Percentiles rank a stretch among this genome's conserved stretches.
Evolutionary conservation across 179 eudicot genomes (phyloP).

Genomic region (Patellifolia procumbens): DNA sequence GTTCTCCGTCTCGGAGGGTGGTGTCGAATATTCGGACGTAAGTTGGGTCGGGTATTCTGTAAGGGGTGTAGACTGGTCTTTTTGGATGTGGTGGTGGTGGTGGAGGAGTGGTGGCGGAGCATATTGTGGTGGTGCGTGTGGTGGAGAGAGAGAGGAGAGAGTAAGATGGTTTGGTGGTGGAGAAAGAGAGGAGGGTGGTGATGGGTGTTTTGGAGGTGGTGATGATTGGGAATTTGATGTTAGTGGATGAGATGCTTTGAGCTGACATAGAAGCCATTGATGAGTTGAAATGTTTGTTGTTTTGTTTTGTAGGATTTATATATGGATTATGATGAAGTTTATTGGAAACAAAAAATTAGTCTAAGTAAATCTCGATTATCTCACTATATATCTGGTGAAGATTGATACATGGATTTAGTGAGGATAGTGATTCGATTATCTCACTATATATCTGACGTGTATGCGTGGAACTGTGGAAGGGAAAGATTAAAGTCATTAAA

Average conservation of each 20-base stretch:
- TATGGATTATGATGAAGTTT: no score
- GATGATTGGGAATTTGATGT: neutral
- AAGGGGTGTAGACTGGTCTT: conserved; percentile 72
- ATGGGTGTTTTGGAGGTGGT: conserved; percentile 13
- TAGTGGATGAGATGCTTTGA: neutral
- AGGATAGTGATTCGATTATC: no score
- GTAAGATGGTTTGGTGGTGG: conserved; percentile 20
- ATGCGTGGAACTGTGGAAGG: no score
- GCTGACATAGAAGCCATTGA: conserved; percentile 7
- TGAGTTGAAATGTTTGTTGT: neutral
- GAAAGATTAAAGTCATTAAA: no score
- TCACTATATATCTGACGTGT: no score
- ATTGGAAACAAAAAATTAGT: no score
- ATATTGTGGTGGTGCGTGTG: neutral
- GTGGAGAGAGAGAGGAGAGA: conserved; percentile 6
- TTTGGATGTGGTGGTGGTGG: no score
- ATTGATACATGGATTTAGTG: no score
- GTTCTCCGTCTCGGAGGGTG: conserved; percentile 90
- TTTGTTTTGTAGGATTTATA: no score
- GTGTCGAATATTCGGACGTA: conserved; percentile 86
- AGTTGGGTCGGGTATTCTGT: conserved; percentile 62
- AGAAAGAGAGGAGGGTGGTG: conserved; percentile 13
- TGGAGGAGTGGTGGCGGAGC: conserved; percentile 4
- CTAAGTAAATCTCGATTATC: no score
- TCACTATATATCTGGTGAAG: no score